Evolutionary conservation across 1,139 yeast species (phyloP), one percentile per base, ranked within the genome.

Genomic region (Saccharomyces hybrid): DNA sequence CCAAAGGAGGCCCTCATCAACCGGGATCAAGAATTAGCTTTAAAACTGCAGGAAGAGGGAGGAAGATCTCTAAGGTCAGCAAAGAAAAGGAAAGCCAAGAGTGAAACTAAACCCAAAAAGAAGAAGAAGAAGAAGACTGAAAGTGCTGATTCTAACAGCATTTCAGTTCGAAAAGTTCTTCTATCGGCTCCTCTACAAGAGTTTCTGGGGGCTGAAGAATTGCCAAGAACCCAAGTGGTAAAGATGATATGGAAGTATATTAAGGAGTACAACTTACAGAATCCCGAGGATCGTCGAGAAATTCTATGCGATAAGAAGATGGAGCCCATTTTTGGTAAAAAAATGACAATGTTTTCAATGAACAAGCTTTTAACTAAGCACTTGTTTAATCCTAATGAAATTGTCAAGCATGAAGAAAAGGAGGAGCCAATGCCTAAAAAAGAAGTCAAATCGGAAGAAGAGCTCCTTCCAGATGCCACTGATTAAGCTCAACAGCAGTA

Each of bases 181-280:
- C 67, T 86, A 34, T 81, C 87, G 24, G 75, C 77, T 3, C 78
- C 77, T 49, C 74, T 88, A 44, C 74, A 76, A 47, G 73, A 65
- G 3, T 69, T 87, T 26, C 60, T 80, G 26, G 78, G 76, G 0
- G 73, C 64, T 7, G 62, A 75, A 8, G 81, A 75, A 55, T 66
- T 79, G 54, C 78, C 88, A 1, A 73, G 96, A 61, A 85, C 95
- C 0, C 85, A 84, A 64, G 84, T 85, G 28, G 91, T 86, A 32
- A 86, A 86, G 62, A 73, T 71, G 50, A 71, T 88, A 21, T 88
- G 96, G 96, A 79, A 75, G 11, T 83, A 88, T 67, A 86, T 88
- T 60, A 86, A 84, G 64, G 78, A 70, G 24, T 68, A 84, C 57
- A 70, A 81, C 51, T 71, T 88, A 47, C 96, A 88, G 65, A 82